phyloP scores from a whole-genome alignment of 768 basidiomycete species.

The Kwoniella dendrophila region DNA sequence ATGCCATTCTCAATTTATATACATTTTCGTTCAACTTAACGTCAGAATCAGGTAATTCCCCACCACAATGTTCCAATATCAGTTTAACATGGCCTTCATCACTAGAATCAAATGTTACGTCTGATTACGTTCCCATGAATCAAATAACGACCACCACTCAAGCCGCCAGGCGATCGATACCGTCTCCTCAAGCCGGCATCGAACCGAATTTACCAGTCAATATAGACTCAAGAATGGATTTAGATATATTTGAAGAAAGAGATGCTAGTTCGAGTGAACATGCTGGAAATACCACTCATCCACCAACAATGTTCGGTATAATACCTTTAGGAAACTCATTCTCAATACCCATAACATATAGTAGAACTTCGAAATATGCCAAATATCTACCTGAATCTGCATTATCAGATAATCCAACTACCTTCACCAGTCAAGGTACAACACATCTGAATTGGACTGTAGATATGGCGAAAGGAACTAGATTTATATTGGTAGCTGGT shows the following conservation, averaged over 20 bases:
- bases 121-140: slow-evolving; percentile 2
- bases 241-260: not conserved
- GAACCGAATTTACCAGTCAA: not conserved
- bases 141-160: not conserved
- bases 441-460: slow-evolving; percentile 49
- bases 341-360: slow-evolving; percentile 45
- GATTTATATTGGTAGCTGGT: slow-evolving; percentile 49
- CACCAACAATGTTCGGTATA: slow-evolving; percentile 50
- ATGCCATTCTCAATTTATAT: slow-evolving; percentile 39
- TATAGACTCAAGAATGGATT: not conserved
- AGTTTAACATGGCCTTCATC: slow-evolving; percentile 47
- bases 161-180: not conserved
- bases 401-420: slow-evolving; percentile 42
- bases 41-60: slow-evolving; percentile 22
- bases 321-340: slow-evolving; percentile 51
- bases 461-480: slow-evolving; percentile 44
- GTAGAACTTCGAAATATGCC: slow-evolving; percentile 28
- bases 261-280: slow-evolving; percentile 33
- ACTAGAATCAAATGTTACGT: slow-evolving; percentile 41
- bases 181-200: not conserved
- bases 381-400: slow-evolving; percentile 31
- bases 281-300: slow-evolving; percentile 45
- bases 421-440: slow-evolving; percentile 36
- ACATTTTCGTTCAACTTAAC: slow-evolving; percentile 49
- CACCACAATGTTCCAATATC: slow-evolving; percentile 47